phyloP scores from a whole-genome alignment of 331 rosid species.

The Ulmus americana region DNA sequence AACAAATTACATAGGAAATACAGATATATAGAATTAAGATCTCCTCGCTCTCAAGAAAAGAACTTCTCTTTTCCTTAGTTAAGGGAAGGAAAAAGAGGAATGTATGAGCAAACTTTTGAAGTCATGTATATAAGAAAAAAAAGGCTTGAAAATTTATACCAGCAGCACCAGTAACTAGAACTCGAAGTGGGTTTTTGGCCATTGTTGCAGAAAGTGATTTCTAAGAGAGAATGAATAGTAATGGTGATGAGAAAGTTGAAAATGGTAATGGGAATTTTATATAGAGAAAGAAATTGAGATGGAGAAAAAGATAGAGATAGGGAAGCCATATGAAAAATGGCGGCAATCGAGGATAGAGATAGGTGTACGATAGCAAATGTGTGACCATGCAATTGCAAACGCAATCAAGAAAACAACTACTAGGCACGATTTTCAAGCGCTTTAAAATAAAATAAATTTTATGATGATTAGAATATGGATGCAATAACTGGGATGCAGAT shows the following conservation, averaged over 20 bases:
- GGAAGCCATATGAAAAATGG: neutral
- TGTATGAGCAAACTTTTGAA: neutral
- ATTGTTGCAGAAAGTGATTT: conserved; percentile 19
- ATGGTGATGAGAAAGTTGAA: neutral
- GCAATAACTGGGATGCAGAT: too few relatives aligned
- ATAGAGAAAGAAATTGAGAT: neutral
- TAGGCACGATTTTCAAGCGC: too few relatives aligned
- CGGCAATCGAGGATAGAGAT: conserved; percentile 6
- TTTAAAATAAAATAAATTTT: too few relatives aligned
- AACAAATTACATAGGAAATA: too few relatives aligned
- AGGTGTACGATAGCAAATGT: conserved; percentile 3
- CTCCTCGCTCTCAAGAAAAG: conserved; percentile 33
- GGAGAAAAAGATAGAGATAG: neutral
- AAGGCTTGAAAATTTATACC: conserved; percentile 21
- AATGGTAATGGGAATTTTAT: neutral
- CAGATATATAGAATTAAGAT: neutral
- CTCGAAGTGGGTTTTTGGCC: conserved; percentile 39
- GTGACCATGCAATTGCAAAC: too few relatives aligned
- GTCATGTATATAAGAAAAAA: neutral
- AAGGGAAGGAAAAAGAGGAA: neutral
- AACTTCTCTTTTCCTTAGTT: neutral
- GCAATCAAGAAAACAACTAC: too few relatives aligned
- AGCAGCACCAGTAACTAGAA: conserved; percentile 58
- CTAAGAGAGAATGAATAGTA: neutral
- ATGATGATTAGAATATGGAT: too few relatives aligned